These are phyloP conservation scores for Begonia fuchsioides DNA, from an alignment of 306 rosid species.

Conservation along the genomic window DNA sequence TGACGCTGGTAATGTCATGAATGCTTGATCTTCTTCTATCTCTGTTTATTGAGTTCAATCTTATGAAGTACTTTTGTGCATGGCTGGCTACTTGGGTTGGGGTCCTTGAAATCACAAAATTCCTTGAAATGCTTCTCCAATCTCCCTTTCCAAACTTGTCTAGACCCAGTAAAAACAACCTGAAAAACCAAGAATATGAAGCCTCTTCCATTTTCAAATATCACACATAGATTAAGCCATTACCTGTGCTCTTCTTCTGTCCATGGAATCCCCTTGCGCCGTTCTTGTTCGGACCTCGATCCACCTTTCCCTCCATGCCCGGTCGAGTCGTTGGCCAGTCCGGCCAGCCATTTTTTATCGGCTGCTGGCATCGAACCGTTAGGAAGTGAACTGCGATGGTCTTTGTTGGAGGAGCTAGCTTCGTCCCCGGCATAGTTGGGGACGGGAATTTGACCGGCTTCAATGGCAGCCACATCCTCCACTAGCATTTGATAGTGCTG, in stretches of 20 bases:
- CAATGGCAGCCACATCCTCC: conserved; percentile 70
- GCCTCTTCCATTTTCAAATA: neutral
- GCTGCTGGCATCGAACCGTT: conserved; percentile 33
- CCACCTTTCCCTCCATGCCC: conserved; percentile 55
- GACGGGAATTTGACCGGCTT: conserved; percentile 51
- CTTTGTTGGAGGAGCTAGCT: conserved; percentile 35
- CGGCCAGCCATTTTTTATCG: conserved; percentile 64
- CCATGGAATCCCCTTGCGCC: conserved; percentile 95
- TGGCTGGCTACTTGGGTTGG: conserved; percentile 99
- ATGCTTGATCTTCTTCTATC: conserved; percentile 95
- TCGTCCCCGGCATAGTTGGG: conserved; percentile 48
- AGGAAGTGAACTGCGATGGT: conserved; percentile 11
- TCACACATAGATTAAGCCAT: neutral
- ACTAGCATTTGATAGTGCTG: conserved; percentile 56
- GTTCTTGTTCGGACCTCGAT: conserved; percentile 88
- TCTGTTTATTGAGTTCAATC: conserved; percentile 85
- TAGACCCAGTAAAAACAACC: conserved; percentile 88
- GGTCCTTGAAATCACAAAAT: conserved; percentile 85
- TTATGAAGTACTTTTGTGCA: conserved; percentile 90
- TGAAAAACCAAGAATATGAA: conserved; percentile 12
- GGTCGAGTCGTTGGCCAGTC: conserved; percentile 43
- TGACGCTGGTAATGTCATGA: conserved; percentile 84
- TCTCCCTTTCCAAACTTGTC: conserved; percentile 98
- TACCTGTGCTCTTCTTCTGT: conserved; percentile 99
- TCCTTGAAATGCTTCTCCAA: conserved; percentile 99